phyloP scores from a whole-genome alignment of 768 basidiomycete genomes.

The Fomitopsis serialis region DNA sequence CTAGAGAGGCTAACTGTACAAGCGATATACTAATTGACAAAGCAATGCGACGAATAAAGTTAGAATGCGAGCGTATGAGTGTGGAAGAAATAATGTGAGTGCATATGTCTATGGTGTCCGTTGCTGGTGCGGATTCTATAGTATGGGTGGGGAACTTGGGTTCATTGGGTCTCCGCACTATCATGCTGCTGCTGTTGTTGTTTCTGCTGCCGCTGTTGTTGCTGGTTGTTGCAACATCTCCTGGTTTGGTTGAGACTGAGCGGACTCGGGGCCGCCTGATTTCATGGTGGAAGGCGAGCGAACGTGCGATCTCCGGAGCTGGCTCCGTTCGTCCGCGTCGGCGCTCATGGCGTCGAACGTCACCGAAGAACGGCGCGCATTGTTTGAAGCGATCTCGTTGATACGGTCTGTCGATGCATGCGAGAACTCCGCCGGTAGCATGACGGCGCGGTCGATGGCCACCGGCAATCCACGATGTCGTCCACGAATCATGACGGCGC shows the following conservation, averaged over 20 bases:
- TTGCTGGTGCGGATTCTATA: too few species aligned
- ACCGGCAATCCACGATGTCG: conserved; percentile 86
- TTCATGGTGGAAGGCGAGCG: too few species aligned
- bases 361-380: not conserved
- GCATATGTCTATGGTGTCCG: not conserved
- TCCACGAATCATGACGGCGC: conserved; percentile 89
- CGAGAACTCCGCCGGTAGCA: conserved; percentile 48
- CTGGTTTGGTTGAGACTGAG: too few species aligned
- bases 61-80: not conserved
- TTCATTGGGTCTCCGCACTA: too few species aligned
- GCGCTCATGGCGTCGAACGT: not conserved
- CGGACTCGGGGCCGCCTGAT: too few species aligned
- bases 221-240: too few species aligned
- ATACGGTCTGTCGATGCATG: not conserved
- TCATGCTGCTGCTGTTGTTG: not conserved
- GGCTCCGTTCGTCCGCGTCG: not conserved
- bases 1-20: not conserved
- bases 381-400: not conserved
- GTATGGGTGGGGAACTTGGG: too few species aligned
- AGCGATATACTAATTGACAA: not conserved
- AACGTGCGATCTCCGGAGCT: not conserved
- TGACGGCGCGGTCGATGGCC: conserved; percentile 83
- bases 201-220: not conserved
- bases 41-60: not conserved
- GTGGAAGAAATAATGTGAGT: not conserved